Evolutionary conservation across 2,329 filamentous ascomycete genomes (phyloP).

Genomic region (Ophiostoma tasmaniense): DNA sequence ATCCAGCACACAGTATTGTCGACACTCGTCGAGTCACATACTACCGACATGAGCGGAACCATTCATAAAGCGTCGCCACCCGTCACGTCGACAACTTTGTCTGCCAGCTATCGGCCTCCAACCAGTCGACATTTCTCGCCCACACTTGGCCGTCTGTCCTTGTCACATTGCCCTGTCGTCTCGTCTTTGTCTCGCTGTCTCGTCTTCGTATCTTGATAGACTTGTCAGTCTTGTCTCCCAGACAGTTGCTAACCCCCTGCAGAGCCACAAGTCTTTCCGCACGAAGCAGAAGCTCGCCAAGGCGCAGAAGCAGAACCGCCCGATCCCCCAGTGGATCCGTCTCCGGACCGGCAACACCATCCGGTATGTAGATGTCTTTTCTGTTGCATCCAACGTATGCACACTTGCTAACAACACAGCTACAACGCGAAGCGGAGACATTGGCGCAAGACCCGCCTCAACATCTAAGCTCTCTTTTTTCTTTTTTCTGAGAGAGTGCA

Average conservation of each 20-base stretch:
- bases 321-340: conserved; percentile 99
- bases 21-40: no score
- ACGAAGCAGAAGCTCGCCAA: conserved; percentile 99
- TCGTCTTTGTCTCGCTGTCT: not conserved
- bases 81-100: no score
- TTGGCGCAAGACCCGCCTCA: conserved; percentile 99
- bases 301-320: conserved; percentile 99
- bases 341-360: conserved; percentile 98
- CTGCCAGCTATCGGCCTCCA: no score
- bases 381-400: not conserved
- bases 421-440: conserved; percentile 99
- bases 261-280: conserved; percentile 99
- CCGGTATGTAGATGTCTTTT: conserved; percentile 58
- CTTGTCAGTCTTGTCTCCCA: no score
- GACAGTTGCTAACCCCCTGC: conserved; percentile 27
- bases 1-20: not conserved
- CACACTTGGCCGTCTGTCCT: no score
- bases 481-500: not conserved
- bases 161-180: not conserved
- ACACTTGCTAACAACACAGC: conserved; percentile 40
- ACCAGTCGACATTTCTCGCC: not conserved
- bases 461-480: conserved; percentile 62
- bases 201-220: not conserved
- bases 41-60: no score
- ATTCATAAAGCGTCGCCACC: no score